These are phyloP conservation scores for Plantago lanceolata DNA, from an alignment of 305 asterid genomes.

Conservation along the genomic window DNA sequence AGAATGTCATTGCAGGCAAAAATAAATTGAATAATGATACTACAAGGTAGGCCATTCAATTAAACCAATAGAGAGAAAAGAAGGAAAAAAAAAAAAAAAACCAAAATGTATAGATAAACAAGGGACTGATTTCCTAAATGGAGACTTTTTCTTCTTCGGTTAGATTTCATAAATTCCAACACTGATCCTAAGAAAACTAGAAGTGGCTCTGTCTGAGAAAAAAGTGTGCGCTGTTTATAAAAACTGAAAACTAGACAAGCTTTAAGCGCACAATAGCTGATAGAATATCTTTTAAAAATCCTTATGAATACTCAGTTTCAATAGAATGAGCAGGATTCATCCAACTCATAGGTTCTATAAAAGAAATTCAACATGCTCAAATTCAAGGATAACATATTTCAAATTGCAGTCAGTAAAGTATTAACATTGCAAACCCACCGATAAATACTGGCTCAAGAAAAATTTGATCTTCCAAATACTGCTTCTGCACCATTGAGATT, in stretches of 20 bases:
- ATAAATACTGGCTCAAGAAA: constrained; percentile 55
- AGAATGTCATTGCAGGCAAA: not conserved
- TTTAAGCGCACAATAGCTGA: not conserved
- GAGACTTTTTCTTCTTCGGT: constrained; percentile 5
- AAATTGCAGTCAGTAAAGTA: constrained; percentile 16
- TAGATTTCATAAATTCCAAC: not conserved
- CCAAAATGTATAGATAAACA: not conserved
- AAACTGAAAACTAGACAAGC: not conserved
- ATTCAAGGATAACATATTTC: not conserved
- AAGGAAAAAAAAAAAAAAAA: too few relatives aligned
- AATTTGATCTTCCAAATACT: constrained; percentile 61
- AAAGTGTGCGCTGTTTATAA: constrained; percentile 8
- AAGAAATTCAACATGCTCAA: not conserved
- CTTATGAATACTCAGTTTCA: constrained; percentile 7
- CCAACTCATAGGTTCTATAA: not conserved
- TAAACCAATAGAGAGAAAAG: too few relatives aligned
- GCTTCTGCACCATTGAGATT: constrained; percentile 65
- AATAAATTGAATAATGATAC: too few relatives aligned
- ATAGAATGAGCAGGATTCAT: not conserved
- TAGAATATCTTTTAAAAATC: constrained; percentile 5
- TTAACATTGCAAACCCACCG: constrained; percentile 46
- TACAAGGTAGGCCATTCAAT: too few relatives aligned
- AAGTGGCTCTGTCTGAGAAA: not conserved
- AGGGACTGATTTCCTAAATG: constrained; percentile 2
- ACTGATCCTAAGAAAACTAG: not conserved